These are phyloP conservation scores for Calamus simplicifolius DNA, from an alignment of 176 grass and related monocot genomes.

Conservation along the genomic window DNA sequence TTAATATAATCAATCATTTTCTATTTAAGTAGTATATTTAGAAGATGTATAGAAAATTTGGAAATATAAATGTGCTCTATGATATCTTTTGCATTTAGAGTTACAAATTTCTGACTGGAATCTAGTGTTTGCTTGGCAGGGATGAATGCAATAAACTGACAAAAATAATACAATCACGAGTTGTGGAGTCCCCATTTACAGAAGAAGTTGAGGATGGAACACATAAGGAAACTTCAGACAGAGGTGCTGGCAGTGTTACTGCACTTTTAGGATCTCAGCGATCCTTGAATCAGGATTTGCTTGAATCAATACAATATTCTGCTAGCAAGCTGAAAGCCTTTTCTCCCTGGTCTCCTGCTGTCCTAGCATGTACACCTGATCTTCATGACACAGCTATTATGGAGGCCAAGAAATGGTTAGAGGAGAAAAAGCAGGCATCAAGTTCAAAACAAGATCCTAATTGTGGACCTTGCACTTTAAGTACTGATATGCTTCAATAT, in stretches of 20 bases:
- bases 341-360: slow-evolving; percentile 38
- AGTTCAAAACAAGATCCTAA: slow-evolving; percentile 30
- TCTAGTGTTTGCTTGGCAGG: slow-evolving; percentile 28
- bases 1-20: too few relatives aligned
- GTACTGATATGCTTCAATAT: slow-evolving; percentile 51
- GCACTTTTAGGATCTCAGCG: slow-evolving; percentile 40
- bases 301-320: slow-evolving; percentile 30
- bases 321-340: slow-evolving; percentile 23
- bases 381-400: slow-evolving; percentile 46
- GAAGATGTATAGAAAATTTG: too few relatives aligned
- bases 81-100: too few relatives aligned
- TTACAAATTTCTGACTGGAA: slow-evolving; percentile 14
- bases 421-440: slow-evolving; percentile 64
- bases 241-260: slow-evolving; percentile 9
- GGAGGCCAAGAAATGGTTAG: slow-evolving; percentile 96
- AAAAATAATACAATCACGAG: slow-evolving; percentile 78
- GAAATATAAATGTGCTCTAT: too few relatives aligned
- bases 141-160: slow-evolving; percentile 77
- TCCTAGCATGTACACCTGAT: slow-evolving; percentile 44
- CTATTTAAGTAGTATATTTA: too few relatives aligned
- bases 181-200: slow-evolving; percentile 31
- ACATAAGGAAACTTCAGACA: slow-evolving; percentile 13
- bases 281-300: slow-evolving; percentile 31
- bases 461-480: slow-evolving; percentile 46
- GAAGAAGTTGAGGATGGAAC: slow-evolving; percentile 23